These are phyloP conservation scores for Plasmodium vinckei DNA, from an alignment of 169 alveolate species.

Conservation along the genomic window DNA sequence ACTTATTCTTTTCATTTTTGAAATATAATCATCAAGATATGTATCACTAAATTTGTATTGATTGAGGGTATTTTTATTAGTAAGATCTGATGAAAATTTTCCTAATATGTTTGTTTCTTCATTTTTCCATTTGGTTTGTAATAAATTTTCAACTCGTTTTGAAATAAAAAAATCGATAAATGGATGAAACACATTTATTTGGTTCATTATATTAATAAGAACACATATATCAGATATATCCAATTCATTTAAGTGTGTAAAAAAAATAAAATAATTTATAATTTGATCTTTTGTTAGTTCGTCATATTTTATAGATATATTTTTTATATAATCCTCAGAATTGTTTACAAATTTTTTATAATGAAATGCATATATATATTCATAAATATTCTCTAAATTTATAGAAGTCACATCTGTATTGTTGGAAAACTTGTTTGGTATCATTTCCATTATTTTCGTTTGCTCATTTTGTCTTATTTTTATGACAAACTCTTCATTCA, in stretches of 20 bases:
- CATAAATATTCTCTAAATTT: conserved; percentile 9
- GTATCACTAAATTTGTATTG: conserved; percentile 41
- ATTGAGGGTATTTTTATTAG: neutral
- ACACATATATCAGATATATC: conserved; percentile 42
- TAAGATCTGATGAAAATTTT: neutral
- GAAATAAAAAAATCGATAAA: conserved; percentile 64
- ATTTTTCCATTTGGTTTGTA: conserved; percentile 6
- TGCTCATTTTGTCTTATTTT: conserved; percentile 44
- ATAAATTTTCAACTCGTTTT: conserved; percentile 37
- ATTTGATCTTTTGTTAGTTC: conserved; percentile 44
- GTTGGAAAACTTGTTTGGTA: neutral
- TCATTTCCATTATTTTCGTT: neutral
- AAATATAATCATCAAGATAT: conserved; percentile 57
- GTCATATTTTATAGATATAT: conserved; percentile 24
- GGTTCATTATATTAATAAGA: conserved; percentile 16
- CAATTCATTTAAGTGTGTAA: conserved; percentile 40
- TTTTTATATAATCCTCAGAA: conserved; percentile 22
- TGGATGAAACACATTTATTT: conserved; percentile 46
- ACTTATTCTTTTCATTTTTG: conserved; percentile 12
- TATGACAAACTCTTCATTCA: conserved; percentile 45
- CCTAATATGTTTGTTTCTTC: neutral
- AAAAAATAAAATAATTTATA: conserved; percentile 52
- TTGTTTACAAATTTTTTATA: conserved; percentile 35
- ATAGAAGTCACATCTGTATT: neutral
- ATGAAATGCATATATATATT: conserved; percentile 42